Base-by-base conservation (phyloP, 495 filamentous ascomycete genomes). In the Friedmanniomyces endolithicus region DNA sequence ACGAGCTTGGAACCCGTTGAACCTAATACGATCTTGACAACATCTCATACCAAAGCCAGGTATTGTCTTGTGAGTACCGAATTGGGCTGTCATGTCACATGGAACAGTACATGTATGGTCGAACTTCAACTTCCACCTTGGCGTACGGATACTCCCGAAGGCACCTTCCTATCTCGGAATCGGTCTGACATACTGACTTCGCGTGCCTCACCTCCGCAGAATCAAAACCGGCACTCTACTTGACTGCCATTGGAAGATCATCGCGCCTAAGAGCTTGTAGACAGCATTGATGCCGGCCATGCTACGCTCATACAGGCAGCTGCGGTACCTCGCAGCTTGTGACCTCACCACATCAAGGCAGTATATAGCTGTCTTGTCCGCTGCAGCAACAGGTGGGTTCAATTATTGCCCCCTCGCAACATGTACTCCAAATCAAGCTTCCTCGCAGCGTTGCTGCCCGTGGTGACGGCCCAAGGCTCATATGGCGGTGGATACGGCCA, bases 371-470 rank as follows among this genome's bases (percentile, higher is more conserved):
- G 25, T 35, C 31, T 9, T 33, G 2, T 31, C 11, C 16, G 24
- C 44, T 29, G 9, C 19, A 19, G 12, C 16, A 35, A 8, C 29
- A 35, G 14, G n/a, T n/a, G n/a, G n/a, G n/a, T n/a, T n/a, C 9
- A 33, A 22, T 19, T 50, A 11, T 11, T 20, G 4, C 22, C 6
- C 23, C 24, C 7, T 35, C 6, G 24, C 49, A 52, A 11, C 11
- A 52, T 52, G 49, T 27, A 20, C 24, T 23, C 49, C 19, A 2
- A 22, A n/a, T 24, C 45, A 19, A 33, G 11, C n/a, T 11, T 24
- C 51, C 11, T 46, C 11, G 40, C 51, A 39, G 51, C 51, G 11
- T n/a, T 53, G 23, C 37, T 53, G 40, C 40, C 51, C 6, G 22
- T 45, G 22, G 11, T 45, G 2, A 44, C 4, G 16, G 51, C 51